Base-by-base conservation (phyloP, 768 basidiomycete genomes). In the Amanita phalloides region DNA sequence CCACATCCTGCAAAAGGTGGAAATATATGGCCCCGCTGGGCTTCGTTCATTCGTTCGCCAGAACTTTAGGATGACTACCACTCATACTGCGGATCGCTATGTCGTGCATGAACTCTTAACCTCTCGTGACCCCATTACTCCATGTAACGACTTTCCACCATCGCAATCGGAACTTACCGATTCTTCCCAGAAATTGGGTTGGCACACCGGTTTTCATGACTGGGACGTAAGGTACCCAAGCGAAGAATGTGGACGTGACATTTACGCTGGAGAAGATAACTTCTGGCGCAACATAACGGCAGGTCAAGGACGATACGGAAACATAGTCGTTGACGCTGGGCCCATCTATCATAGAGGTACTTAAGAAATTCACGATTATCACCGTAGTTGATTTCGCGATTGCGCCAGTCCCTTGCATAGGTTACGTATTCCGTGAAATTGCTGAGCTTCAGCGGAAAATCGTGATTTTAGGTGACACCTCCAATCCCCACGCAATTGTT, bases 21-120 rank as follows among this genome's bases (percentile, higher is more conserved):
- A 90, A 44, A 73, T 93, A 23, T 92, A 83, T 61, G 90, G 90
- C 0, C 90, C 88, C 0, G 77, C 80, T 10, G 90, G 90, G 25
- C 65, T 91, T 17, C 84, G 91, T 26, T 65, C 69, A 17, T 86
- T 92, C 64, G 68, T 93, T 23, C 84, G 90, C 41, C 75, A 76
- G 37, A 78, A 77, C 50, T 72, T 92, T 59, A 73, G 73, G 49
- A 76, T 88, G 68, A 90, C 91, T 0, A 68, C 78, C 37, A 79
- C 79, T 6, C 68, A 66, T 28, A 78, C 80, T 3, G 69, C 74
- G 1, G 78, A 83, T 43, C 75, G 71, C 11, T 93, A 84, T 60
- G 76, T 73, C 36, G 87, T 90, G 1, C 88, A 93, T 61, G 90
- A 94, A 61, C 75, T 93, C 1, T 71, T 93, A 17, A 71, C 67